Base-by-base conservation (phyloP, 2,329 filamentous ascomycete genomes). In the Aspergillus sp. region DNA sequence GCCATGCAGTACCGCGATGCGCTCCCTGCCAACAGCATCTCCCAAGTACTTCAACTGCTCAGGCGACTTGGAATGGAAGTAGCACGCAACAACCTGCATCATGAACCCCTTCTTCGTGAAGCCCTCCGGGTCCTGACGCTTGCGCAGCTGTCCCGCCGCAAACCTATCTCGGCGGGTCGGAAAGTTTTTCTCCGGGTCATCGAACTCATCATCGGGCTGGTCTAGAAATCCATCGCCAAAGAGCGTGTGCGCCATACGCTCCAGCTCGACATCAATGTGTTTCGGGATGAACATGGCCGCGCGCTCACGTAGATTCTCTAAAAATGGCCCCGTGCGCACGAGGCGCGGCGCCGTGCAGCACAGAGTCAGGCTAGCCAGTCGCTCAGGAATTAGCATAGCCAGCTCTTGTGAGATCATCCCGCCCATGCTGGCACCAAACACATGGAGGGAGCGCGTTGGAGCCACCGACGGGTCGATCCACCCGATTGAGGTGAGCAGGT, bases 371-470 rank as follows among this genome's bases (percentile, higher is more conserved):
- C 79, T 82, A 20, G 75, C 73, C 49, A 89, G 67, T 44, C 81
- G 76, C 11, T 72, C 57, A 3, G 67, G 65, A 32, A 69, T 63
- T 4, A 69, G 56, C 53, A 66, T 62, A 5, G 50, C 81, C 3
- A 96, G 66, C 73, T 96, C 91, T 71, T 96, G 91, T 2, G 89
- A 84, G 63, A 96, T 93, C 91, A 96, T 96, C 64, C 91, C 91
- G 58, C 91, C 91, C 81, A 96, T 88, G 54, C 87, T 90, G 58
- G 93, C 85, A 51, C 91, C 91, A 31, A 88, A 78, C 48, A 95
- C 69, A 73, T 96, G 85, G 13, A 87, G 60, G 47, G 82, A 68
- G 76, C 79, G 73, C 62, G 77, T 45, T 53, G 65, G 44, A 16
- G 65, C 53, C 11, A 60, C 54, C 43, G 65, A 41, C 21, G 67